A percentile compares a stretch with the other conserved stretches of the same genome.
These are phyloP conservation scores for Monilinia fructigena DNA, from an alignment of 2,329 filamentous ascomycete species.

Conservation along the genomic window DNA sequence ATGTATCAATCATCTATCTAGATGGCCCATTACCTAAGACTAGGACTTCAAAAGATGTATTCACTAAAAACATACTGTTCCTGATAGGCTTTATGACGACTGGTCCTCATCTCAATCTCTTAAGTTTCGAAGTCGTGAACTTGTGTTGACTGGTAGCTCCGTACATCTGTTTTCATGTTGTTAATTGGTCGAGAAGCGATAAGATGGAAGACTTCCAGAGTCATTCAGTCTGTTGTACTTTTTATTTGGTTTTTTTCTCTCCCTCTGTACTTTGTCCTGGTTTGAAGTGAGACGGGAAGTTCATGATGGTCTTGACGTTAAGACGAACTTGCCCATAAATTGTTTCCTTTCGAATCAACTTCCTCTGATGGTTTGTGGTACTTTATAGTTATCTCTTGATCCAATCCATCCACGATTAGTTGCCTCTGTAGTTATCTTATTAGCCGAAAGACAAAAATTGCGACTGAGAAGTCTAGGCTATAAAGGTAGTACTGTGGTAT, in stretches of 20 bases:
- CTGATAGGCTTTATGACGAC: background rate
- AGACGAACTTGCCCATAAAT: background rate
- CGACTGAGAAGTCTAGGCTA: too few relatives aligned
- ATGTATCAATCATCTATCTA: conserved; percentile 17
- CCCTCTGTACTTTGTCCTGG: background rate
- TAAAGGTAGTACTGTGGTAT: too few relatives aligned
- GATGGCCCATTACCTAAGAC: background rate
- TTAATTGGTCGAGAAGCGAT: background rate
- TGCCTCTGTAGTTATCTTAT: too few relatives aligned
- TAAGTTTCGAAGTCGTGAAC: conserved; percentile 6
- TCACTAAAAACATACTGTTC: background rate
- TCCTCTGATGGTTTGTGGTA: background rate
- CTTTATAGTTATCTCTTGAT: too few relatives aligned
- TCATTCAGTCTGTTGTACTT: background rate
- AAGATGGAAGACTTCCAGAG: background rate
- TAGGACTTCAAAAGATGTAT: background rate
- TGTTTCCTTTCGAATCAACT: background rate
- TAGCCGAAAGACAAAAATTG: too few relatives aligned
- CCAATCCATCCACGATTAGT: too few relatives aligned
- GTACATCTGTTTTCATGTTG: too few relatives aligned
- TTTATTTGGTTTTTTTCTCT: background rate
- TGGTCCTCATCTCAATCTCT: background rate
- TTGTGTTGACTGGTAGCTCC: background rate
- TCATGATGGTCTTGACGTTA: background rate
- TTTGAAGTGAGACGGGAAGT: too few relatives aligned